phyloP scores from a whole-genome alignment of 2,329 filamentous ascomycete species.

The Plectosphaerella sp. region DNA sequence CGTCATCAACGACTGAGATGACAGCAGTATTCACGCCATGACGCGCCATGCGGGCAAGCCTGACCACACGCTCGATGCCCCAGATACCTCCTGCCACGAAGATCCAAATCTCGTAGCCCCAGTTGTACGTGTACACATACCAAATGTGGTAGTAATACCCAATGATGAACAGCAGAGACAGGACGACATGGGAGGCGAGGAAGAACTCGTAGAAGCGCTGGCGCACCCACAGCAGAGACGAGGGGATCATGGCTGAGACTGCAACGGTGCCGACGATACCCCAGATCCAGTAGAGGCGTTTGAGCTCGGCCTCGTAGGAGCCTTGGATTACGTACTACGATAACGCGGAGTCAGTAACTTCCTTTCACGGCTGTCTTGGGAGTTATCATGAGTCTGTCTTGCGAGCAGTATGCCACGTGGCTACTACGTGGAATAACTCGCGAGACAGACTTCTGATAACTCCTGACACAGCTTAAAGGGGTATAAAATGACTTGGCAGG shows the following conservation, averaged over 20 bases:
- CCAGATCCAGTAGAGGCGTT: slow-evolving; percentile 25
- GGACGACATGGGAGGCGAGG: slow-evolving; percentile 22
- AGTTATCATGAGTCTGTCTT: too few relatives aligned
- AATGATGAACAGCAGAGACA: slow-evolving; percentile 25
- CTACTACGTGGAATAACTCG: too few relatives aligned
- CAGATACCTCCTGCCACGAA: slow-evolving; percentile 26
- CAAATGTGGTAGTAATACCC: slow-evolving; percentile 30
- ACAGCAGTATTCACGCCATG: slow-evolving; percentile 16
- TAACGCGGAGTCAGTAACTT: too few relatives aligned
- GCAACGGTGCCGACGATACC: slow-evolving; percentile 25
- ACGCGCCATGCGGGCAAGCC: slow-evolving; percentile 17
- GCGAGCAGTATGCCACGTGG: too few relatives aligned
- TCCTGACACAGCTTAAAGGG: too few relatives aligned
- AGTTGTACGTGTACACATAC: slow-evolving; percentile 25
- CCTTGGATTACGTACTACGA: slow-evolving; percentile 1
- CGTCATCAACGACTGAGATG: slow-evolving; percentile 18
- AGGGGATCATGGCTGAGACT: slow-evolving; percentile 17
- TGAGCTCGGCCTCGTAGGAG: slow-evolving; percentile 18
- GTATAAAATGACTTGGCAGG: too few relatives aligned
- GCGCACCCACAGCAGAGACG: slow-evolving; percentile 20
- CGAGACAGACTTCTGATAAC: too few relatives aligned
- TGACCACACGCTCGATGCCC: slow-evolving; percentile 21
- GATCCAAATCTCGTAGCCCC: slow-evolving; percentile 32
- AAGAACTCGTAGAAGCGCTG: slow-evolving; percentile 28
- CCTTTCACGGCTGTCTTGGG: too few relatives aligned